Evolutionary conservation across 148 eudicot genomes (phyloP).

Genomic region (Spergularia bocconei): DNA sequence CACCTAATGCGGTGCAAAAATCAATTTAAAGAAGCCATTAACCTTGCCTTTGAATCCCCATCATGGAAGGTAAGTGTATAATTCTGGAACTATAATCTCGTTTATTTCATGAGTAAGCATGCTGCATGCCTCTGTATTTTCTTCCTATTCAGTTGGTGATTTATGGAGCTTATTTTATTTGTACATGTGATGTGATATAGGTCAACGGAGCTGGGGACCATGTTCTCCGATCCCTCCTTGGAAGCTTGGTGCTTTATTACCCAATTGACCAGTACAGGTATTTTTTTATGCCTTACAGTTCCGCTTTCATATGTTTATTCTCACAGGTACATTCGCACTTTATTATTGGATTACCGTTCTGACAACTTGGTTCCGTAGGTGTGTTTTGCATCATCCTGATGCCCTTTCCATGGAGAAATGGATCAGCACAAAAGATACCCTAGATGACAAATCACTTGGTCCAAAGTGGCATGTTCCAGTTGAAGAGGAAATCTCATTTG

Average conservation of each 20-base stretch:
- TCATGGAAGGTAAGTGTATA: constrained; percentile 81
- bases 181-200: constrained; percentile 40
- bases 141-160: background rate
- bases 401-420: constrained; percentile 76
- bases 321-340: background rate
- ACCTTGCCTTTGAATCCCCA: constrained; percentile 82
- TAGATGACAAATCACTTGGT: constrained; percentile 42
- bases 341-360: background rate
- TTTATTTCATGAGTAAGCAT: background rate
- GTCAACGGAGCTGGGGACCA: constrained; percentile 97
- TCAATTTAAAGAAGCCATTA: constrained; percentile 71
- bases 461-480: constrained; percentile 94
- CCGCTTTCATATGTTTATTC: background rate
- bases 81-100: constrained; percentile 1
- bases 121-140: background rate
- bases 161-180: constrained; percentile 1
- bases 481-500: constrained; percentile 72
- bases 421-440: constrained; percentile 72
- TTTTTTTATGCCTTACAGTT: constrained; percentile 15
- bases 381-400: constrained; percentile 60
- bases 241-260: constrained; percentile 87
- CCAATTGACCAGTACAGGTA: constrained; percentile 95
- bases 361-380: constrained; percentile 43
- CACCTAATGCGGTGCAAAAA: constrained; percentile 63
- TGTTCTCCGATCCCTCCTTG: constrained; percentile 88